Percentiles rank a stretch among this genome's conserved stretches.
phyloP scores from a whole-genome alignment of 768 basidiomycete species.

The Amanita exitialis region DNA sequence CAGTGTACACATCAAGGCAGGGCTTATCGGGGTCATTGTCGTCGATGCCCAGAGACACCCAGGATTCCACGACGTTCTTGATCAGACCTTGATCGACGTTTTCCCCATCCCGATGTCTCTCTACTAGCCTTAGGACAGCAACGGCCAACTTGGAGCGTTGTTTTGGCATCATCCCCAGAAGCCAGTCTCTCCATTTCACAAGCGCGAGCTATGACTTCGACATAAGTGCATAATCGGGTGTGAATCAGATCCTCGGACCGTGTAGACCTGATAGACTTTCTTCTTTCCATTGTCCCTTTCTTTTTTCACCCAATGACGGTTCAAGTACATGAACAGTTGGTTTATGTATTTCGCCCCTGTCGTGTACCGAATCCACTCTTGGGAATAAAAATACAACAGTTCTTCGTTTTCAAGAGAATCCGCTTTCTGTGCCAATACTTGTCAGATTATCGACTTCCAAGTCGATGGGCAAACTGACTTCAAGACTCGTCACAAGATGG shows the following conservation, averaged over 20 bases:
- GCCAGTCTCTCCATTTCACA: constrained; percentile 90
- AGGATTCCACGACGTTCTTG: constrained; percentile 91
- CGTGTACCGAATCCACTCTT: constrained; percentile 94
- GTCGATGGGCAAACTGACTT: not conserved
- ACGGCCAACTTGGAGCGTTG: constrained; percentile 75
- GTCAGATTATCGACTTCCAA: not conserved
- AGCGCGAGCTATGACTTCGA: constrained; percentile 67
- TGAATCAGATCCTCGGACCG: constrained; percentile 39
- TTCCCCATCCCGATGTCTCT: constrained; percentile 90
- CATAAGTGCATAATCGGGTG: constrained; percentile 6
- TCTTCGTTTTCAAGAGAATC: constrained; percentile 80
- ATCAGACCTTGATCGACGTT: constrained; percentile 87
- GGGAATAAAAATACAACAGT: constrained; percentile 82
- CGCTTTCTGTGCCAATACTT: constrained; percentile 41
- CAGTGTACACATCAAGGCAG: constrained; percentile 88
- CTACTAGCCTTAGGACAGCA: constrained; percentile 83
- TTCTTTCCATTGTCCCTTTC: constrained; percentile 96
- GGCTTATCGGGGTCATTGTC: constrained; percentile 87
- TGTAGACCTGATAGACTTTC: constrained; percentile 92
- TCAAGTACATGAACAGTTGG: constrained; percentile 93
- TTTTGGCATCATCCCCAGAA: constrained; percentile 83
- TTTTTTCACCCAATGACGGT: constrained; percentile 98
- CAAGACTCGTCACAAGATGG: constrained; percentile 42
- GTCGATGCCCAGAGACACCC: constrained; percentile 91
- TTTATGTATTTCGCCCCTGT: constrained; percentile 97